Conservation (phyloP, 176 grass and related monocot genomes). For the Coix lacrymajobi region DNA sequence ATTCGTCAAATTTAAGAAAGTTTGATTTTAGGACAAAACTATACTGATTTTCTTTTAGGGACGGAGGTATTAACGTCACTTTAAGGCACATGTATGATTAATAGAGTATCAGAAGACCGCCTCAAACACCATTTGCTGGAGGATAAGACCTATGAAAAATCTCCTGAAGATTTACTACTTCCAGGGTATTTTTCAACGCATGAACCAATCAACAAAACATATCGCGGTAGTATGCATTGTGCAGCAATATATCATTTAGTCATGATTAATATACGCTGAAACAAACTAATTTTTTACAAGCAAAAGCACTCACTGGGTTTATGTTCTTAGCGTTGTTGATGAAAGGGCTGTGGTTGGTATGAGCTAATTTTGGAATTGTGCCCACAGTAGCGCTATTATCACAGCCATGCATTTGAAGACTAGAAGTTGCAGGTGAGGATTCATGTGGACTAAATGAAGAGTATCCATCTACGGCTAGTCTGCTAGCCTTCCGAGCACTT, state of each 20-base stretch:
- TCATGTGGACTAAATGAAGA: conserved; percentile 40
- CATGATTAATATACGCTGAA: neutral
- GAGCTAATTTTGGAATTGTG: conserved; percentile 18
- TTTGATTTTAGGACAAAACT: neutral
- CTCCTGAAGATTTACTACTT: neutral
- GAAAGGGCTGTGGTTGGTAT: conserved; percentile 17
- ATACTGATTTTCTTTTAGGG: neutral
- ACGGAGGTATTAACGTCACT: neutral
- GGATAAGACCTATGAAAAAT: neutral
- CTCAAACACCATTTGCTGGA: neutral
- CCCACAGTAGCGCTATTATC: conserved; percentile 34
- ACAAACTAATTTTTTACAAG: neutral
- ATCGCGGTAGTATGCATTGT: neutral
- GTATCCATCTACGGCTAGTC: conserved; percentile 19
- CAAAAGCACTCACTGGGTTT: conserved; percentile 37
- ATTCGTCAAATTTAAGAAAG: neutral
- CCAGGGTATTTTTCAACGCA: neutral
- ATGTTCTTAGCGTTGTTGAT: conserved; percentile 21
- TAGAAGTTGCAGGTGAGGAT: conserved; percentile 34
- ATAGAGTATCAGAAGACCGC: neutral
- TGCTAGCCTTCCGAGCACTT: conserved; percentile 20
- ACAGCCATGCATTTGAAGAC: conserved; percentile 5
- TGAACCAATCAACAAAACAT: neutral
- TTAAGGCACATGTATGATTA: neutral
- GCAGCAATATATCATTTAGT: neutral